Percentiles rank a stretch among this genome's conserved stretches.
Conservation (phyloP, 345 rosid genomes). For the Eucalyptus microcorys region DNA sequence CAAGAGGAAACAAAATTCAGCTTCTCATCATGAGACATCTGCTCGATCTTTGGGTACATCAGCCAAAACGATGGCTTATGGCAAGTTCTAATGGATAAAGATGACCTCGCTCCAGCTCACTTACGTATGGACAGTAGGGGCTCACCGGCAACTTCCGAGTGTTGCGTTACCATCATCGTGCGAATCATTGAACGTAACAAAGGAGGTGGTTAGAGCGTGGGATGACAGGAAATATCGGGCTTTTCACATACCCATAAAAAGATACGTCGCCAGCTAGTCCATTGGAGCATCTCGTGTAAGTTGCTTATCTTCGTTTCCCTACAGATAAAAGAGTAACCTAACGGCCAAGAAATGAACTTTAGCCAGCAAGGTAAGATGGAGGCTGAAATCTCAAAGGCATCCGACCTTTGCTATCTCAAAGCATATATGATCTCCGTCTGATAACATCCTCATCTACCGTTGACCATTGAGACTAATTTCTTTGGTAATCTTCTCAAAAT, state of each 20-base stretch:
- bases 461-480: background rate
- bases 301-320: background rate
- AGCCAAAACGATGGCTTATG: background rate
- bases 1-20: background rate
- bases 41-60: background rate
- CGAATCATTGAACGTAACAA: background rate
- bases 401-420: background rate
- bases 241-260: background rate
- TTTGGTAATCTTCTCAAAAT: background rate
- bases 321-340: background rate
- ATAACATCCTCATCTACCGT: background rate
- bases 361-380: background rate
- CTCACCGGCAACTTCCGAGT: background rate
- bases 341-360: background rate
- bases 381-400: background rate
- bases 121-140: background rate
- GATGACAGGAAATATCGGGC: background rate
- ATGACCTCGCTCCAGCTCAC: background rate
- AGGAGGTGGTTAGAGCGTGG: background rate
- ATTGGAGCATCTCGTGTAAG: background rate
- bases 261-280: background rate
- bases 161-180: background rate
- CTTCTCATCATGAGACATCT: background rate
- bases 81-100: background rate
- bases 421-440: background rate